Percentiles rank a stretch among this genome's conserved stretches.
Conservation (phyloP, 2,329 filamentous ascomycete species). For the Davidsoniella australis region DNA sequence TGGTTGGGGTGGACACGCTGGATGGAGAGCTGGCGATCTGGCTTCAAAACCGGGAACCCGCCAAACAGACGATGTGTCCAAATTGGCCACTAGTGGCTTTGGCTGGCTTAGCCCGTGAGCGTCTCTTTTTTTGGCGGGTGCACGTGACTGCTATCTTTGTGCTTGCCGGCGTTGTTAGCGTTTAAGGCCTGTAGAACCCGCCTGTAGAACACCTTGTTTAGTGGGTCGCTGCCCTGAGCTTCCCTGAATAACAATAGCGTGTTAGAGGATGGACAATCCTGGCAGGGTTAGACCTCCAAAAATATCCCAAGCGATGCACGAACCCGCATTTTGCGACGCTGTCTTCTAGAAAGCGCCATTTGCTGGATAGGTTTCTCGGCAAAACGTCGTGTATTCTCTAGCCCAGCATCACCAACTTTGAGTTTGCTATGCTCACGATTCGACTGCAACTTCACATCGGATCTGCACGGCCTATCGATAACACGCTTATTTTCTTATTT, state of each 20-base stretch:
- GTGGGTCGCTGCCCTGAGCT: too few species aligned
- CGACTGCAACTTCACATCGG: neutral
- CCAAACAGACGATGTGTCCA: conserved; percentile 28
- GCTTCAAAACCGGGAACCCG: conserved; percentile 22
- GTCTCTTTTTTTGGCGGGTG: neutral
- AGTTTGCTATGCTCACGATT: neutral
- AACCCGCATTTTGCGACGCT: neutral
- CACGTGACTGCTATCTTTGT: conserved; percentile 1
- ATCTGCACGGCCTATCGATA: too few species aligned
- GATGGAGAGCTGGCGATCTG: conserved; percentile 25
- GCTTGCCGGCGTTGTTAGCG: neutral
- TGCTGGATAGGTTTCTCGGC: too few species aligned
- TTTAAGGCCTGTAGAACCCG: neutral
- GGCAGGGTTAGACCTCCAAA: neutral
- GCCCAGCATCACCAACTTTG: neutral
- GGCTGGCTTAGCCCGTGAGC: neutral
- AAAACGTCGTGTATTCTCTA: neutral
- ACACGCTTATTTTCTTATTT: neutral
- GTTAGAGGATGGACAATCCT: neutral
- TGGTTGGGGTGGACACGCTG: conserved; percentile 19
- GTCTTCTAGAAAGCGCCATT: conserved; percentile 5
- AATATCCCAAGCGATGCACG: neutral
- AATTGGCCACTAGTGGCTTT: conserved; percentile 9
- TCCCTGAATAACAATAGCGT: too few species aligned
- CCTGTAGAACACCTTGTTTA: neutral